Conservation (phyloP, 2,329 filamentous ascomycete genomes). For the Zarea fungicola region DNA sequence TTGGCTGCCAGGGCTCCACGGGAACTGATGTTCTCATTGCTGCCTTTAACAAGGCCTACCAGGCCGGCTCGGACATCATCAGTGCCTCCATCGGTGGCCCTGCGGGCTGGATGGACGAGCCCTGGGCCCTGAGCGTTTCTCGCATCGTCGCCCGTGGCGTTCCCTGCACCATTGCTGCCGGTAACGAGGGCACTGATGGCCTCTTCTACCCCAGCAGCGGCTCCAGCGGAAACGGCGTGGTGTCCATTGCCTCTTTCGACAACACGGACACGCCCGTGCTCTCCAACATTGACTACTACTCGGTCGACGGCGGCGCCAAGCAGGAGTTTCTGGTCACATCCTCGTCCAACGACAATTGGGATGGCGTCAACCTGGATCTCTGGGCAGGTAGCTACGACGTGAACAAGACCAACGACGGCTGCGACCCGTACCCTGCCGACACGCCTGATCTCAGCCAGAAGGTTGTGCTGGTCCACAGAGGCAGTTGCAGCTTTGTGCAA, state of each 20-base stretch:
- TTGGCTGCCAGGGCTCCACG: slow-evolving; percentile 48
- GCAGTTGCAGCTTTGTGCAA: slow-evolving; percentile 49
- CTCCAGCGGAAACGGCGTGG: slow-evolving; percentile 41
- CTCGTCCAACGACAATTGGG: slow-evolving; percentile 38
- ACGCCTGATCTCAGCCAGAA: slow-evolving; percentile 53
- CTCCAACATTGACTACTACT: slow-evolving; percentile 37
- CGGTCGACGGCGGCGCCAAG: slow-evolving; percentile 29
- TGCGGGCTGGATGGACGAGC: slow-evolving; percentile 48
- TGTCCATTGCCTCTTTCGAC: slow-evolving; percentile 46
- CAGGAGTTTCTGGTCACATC: slow-evolving; percentile 38
- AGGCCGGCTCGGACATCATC: slow-evolving; percentile 55
- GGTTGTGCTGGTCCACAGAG: slow-evolving; percentile 56
- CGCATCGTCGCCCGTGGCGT: slow-evolving; percentile 50
- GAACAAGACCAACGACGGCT: slow-evolving; percentile 14
- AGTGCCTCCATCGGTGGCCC: slow-evolving; percentile 49
- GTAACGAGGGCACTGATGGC: slow-evolving; percentile 42
- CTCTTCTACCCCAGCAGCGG: slow-evolving; percentile 47
- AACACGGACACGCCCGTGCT: slow-evolving; percentile 39
- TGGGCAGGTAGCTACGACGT: slow-evolving; percentile 47
- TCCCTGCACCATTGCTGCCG: slow-evolving; percentile 47
- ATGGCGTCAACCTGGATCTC: slow-evolving; percentile 41
- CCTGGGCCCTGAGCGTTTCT: slow-evolving; percentile 44
- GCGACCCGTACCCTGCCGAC: slow-evolving; percentile 17
- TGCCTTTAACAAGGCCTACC: slow-evolving; percentile 54
- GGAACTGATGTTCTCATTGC: slow-evolving; percentile 53